phyloP scores from a whole-genome alignment of 345 rosid genomes.

The Excoecaria cochinchinensis region DNA sequence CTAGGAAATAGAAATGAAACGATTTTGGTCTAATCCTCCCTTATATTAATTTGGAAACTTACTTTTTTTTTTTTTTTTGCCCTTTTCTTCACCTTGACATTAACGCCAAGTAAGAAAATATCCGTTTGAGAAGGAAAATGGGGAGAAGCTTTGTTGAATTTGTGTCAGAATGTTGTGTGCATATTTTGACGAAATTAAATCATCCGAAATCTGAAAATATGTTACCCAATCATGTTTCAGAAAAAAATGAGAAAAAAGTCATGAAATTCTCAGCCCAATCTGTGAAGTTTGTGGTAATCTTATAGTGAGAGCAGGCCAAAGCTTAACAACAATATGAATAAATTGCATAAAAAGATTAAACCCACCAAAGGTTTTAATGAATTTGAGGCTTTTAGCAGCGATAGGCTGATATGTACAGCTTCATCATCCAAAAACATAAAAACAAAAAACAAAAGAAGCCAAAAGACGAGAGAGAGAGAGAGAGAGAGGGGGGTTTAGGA shows the following conservation, averaged over 20 bases:
- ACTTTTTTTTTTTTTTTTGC: neutral
- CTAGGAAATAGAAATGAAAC: neutral
- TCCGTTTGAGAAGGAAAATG: neutral
- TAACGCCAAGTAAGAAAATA: neutral
- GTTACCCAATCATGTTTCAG: constrained; percentile 11
- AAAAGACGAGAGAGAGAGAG: constrained; percentile 17
- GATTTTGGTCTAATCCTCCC: neutral
- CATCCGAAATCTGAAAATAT: neutral
- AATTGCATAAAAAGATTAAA: constrained; percentile 23
- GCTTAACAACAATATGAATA: neutral
- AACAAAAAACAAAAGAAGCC: constrained; percentile 24
- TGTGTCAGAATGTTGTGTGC: neutral
- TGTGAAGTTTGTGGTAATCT: neutral
- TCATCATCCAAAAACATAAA: neutral
- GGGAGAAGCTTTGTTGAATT: neutral
- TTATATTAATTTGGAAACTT: neutral
- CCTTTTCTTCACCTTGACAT: constrained; percentile 4
- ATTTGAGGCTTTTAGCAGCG: neutral
- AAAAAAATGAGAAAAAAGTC: constrained; percentile 11
- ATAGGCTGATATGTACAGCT: neutral
- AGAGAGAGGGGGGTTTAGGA: constrained; percentile 17
- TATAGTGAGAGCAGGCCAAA: constrained; percentile 25
- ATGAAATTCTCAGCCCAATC: neutral
- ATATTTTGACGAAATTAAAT: neutral
- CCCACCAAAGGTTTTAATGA: constrained; percentile 11